These are phyloP conservation scores for Alnus glutinosa DNA, from an alignment of 306 rosid genomes.

Conservation along the genomic window DNA sequence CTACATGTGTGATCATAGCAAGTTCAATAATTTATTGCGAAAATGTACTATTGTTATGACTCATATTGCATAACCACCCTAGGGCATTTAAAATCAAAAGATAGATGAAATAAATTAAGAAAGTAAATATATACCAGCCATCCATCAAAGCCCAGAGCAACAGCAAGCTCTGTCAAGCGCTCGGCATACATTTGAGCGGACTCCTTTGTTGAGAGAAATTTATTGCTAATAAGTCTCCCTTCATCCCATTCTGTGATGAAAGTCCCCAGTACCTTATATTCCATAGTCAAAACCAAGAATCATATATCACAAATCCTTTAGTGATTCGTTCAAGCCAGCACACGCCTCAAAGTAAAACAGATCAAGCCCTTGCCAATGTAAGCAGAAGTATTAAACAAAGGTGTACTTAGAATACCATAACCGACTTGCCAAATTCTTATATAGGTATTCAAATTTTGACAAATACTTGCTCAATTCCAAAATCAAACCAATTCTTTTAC, in stretches of 20 bases:
- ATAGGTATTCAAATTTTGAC: background rate
- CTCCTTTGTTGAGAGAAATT: conserved; percentile 62
- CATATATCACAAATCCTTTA: conserved; percentile 8
- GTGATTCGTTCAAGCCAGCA: background rate
- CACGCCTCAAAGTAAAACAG: background rate
- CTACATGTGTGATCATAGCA: background rate
- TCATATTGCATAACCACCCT: background rate
- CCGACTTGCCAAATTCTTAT: background rate
- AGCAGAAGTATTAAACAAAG: background rate
- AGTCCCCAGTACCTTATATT: conserved; percentile 82
- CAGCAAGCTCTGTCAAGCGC: conserved; percentile 73
- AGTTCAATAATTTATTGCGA: background rate
- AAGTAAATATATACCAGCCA: conserved; percentile 74
- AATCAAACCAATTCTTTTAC: background rate
- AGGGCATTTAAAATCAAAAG: background rate
- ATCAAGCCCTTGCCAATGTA: background rate
- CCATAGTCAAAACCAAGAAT: conserved; percentile 11
- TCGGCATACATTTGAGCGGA: conserved; percentile 85
- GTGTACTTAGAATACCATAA: background rate
- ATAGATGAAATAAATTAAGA: conserved; percentile 1
- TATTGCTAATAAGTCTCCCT: conserved; percentile 54
- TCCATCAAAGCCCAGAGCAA: conserved; percentile 82
- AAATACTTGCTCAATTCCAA: background rate
- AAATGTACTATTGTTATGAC: background rate
- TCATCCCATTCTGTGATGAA: conserved; percentile 86